These are phyloP conservation scores for Pythium graminicola DNA, from an alignment of 352 stramenopile species.

Conservation along the genomic window DNA sequence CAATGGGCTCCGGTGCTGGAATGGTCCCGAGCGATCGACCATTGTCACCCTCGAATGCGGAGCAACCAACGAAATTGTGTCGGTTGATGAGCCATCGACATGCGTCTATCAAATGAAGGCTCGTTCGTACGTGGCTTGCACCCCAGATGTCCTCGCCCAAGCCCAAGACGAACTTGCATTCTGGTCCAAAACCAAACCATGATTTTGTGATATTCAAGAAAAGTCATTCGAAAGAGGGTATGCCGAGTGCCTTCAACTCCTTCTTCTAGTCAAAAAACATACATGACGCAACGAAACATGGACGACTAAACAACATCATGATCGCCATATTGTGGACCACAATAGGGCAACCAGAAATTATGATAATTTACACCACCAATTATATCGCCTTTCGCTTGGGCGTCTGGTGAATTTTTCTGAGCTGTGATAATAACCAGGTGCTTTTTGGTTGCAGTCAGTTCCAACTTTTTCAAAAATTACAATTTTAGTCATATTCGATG, in stretches of 20 bases:
- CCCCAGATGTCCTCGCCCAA: slow-evolving; percentile 32
- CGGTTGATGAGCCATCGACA: slow-evolving; percentile 90
- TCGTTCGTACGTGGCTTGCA: slow-evolving; percentile 55
- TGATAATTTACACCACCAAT: too few species aligned
- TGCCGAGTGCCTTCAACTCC: slow-evolving; percentile 20
- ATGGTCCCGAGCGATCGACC: slow-evolving; percentile 80
- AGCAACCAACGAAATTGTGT: slow-evolving; percentile 67
- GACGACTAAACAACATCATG: background rate
- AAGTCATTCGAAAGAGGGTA: slow-evolving; percentile 10
- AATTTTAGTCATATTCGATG: slow-evolving; percentile 1
- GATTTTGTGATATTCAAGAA: slow-evolving; percentile 9
- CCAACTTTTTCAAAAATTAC: slow-evolving; percentile 3
- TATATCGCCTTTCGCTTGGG: too few species aligned
- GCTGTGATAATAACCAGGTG: background rate
- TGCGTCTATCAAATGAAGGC: slow-evolving; percentile 89
- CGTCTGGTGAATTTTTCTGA: too few species aligned
- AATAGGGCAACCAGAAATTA: too few species aligned
- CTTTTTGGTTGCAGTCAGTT: background rate
- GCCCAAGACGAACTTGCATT: slow-evolving; percentile 47
- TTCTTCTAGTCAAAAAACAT: background rate
- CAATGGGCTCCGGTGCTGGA: slow-evolving; percentile 87
- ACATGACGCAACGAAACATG: background rate
- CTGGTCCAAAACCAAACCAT: slow-evolving; percentile 23
- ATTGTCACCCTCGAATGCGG: slow-evolving; percentile 78
- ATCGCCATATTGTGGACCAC: background rate